Conservation (phyloP, 1,139 yeast genomes). For the Diutina rugosa region DNA sequence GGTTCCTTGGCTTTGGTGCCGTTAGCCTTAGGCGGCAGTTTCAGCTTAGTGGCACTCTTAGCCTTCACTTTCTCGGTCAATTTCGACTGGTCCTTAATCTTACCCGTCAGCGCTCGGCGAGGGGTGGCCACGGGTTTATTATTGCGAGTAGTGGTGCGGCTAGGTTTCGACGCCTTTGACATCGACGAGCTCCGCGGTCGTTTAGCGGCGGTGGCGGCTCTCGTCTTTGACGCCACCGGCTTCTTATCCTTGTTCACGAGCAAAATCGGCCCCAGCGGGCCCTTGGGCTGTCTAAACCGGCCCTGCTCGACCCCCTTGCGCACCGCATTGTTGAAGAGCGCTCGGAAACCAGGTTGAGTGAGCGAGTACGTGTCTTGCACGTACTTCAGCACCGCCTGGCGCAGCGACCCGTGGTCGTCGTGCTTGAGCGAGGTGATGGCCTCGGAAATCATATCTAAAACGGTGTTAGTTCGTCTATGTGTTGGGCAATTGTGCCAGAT, state of each 20-base stretch:
- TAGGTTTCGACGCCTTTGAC: conserved; percentile 5
- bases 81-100: conserved; percentile 3
- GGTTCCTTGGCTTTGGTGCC: conserved; percentile 4
- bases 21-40: conserved; percentile 6
- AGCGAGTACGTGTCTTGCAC: conserved; percentile 51
- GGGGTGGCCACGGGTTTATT: conserved; percentile 4
- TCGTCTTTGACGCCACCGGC: conserved; percentile 10
- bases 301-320: conserved; percentile 73
- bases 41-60: conserved; percentile 4
- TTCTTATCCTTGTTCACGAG: conserved; percentile 24
- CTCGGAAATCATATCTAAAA: conserved; percentile 57
- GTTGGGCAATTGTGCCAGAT: neutral
- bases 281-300: conserved; percentile 78
- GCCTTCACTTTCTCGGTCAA: conserved; percentile 5
- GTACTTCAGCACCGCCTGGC: conserved; percentile 68
- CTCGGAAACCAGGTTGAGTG: conserved; percentile 54
- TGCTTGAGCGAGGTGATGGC: conserved; percentile 66
- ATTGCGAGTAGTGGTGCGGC: conserved; percentile 11
- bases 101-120: neutral
- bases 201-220: conserved; percentile 10
- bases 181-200: neutral
- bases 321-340: conserved; percentile 65
- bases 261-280: conserved; percentile 68
- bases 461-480: conserved; percentile 6
- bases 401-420: conserved; percentile 69